Base-by-base conservation (phyloP, 164 flowering plant species). In the Vitis labrusca region DNA sequence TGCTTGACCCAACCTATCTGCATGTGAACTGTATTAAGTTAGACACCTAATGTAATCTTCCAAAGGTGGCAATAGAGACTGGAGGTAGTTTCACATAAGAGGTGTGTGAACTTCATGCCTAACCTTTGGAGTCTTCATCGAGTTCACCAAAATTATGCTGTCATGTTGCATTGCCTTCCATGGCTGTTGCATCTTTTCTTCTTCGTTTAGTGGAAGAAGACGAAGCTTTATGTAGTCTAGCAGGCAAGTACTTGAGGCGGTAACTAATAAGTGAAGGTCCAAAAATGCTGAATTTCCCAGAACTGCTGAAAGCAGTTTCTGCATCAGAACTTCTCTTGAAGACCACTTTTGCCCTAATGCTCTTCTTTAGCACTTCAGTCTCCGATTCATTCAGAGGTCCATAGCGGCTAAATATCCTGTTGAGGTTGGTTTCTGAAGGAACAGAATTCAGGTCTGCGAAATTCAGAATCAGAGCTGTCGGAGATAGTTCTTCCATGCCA, bases 291-390 rank as follows among this genome's bases (percentile, higher is more conserved):
- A 80, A 91, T 71, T 85, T 91, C 47, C 93, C 93, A 15, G 99
- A 83, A 78, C 96, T 95, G 75, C 93, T 91, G 75, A 89, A 92
- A 61, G 98, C 98, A 37, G 77, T 76, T 81, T 92, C 97, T 66
- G 98, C 97, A 80, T 94, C 93, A 27, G 74, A 61, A 12, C 76
- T 76, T 59, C 76, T 86, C 76, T 78, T 75, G 79, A 94, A 94
- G 17, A 94, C 85, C 63, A 92, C 97, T 69, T 80, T 87, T 15
- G 92, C 97, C 51, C 89, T 81, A 29, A 50, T 86, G 51, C 79
- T 81, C 68, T 92, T 84, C 77, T 74, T 82, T 72, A 85, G 59
- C 50, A 93, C 80, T 78, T 87, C 84, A 27, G 97, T 90, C 73
- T 84, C 84, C 9, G 89, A 85, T 73, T 84, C 93, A 30, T 73